A percentile compares a stretch with the other conserved stretches of the same genome.
Conservation (phyloP, 2,329 filamentous ascomycete species). For the Phaeosphaeria sp. region DNA sequence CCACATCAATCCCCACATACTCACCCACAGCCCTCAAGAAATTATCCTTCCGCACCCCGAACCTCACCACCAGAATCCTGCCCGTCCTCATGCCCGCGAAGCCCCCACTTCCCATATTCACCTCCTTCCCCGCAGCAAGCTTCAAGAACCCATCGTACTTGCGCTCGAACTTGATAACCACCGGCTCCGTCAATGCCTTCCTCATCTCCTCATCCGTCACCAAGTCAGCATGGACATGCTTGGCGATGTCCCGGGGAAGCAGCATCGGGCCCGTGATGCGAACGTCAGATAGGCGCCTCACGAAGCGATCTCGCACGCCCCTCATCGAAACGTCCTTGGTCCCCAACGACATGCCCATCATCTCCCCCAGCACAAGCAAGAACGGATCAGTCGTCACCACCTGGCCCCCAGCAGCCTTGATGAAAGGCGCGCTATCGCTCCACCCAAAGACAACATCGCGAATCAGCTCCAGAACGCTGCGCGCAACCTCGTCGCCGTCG, state of each 20-base stretch:
- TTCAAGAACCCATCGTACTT: conserved; percentile 2
- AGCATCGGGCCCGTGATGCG: conserved; percentile 8
- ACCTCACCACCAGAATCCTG: conserved; percentile 4
- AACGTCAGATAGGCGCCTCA: neutral
- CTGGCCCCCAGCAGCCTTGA: neutral
- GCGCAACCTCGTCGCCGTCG: conserved; percentile 2
- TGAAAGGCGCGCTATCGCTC: conserved; percentile 7
- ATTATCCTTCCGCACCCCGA: neutral
- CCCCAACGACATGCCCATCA: neutral
- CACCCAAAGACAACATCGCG: conserved; percentile 6
- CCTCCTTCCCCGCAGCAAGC: neutral
- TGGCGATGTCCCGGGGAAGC: conserved; percentile 5
- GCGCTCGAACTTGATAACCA: conserved; percentile 4
- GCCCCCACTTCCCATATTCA: neutral
- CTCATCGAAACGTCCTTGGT: neutral
- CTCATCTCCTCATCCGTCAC: conserved; percentile 9
- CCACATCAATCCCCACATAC: neutral
- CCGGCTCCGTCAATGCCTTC: conserved; percentile 1
- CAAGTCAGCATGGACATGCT: conserved; percentile 14
- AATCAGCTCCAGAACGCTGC: conserved; percentile 7
- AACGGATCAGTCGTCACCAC: conserved; percentile 3
- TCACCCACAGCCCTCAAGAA: neutral
- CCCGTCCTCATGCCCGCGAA: conserved; percentile 1
- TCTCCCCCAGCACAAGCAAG: neutral
- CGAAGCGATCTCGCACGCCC: neutral